phyloP scores from a whole-genome alignment of 441 rosid genomes.

The Brassica balearica region DNA sequence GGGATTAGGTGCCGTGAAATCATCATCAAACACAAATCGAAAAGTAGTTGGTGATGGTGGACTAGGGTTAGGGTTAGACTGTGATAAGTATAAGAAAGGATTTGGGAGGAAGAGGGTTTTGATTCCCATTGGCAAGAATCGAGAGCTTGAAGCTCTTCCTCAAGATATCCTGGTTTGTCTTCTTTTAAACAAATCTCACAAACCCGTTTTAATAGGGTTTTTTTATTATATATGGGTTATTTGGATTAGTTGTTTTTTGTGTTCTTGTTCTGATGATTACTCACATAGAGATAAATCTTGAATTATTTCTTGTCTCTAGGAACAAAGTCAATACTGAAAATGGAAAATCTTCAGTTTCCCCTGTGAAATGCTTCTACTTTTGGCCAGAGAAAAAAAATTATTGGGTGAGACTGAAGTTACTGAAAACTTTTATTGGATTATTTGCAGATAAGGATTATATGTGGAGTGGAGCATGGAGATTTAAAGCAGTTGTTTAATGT shows the following conservation, averaged over 20 bases:
- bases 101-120: slow-evolving; percentile 70
- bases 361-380: background rate
- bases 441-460: slow-evolving; percentile 66
- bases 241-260: background rate
- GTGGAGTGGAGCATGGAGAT: slow-evolving; percentile 79
- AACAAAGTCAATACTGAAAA: background rate
- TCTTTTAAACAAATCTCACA: background rate
- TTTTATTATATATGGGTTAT: background rate
- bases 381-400: no score
- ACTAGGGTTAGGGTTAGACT: slow-evolving; percentile 46
- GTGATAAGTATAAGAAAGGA: slow-evolving; percentile 53
- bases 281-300: background rate
- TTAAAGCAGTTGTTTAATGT: slow-evolving; percentile 70
- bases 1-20: slow-evolving; percentile 41
- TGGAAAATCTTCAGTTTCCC: background rate
- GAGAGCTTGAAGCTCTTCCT: slow-evolving; percentile 66
- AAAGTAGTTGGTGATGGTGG: slow-evolving; percentile 38
- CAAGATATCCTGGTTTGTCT: slow-evolving; percentile 72
- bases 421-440: slow-evolving; percentile 8
- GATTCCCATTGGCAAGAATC: slow-evolving; percentile 39
- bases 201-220: background rate
- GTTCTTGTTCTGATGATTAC: background rate
- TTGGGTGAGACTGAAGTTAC: slow-evolving; percentile 1
- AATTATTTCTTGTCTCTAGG: background rate
- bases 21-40: slow-evolving; percentile 14